Base-by-base conservation (phyloP, 176 grass and related monocot species). In the Luzula sylvatica region DNA sequence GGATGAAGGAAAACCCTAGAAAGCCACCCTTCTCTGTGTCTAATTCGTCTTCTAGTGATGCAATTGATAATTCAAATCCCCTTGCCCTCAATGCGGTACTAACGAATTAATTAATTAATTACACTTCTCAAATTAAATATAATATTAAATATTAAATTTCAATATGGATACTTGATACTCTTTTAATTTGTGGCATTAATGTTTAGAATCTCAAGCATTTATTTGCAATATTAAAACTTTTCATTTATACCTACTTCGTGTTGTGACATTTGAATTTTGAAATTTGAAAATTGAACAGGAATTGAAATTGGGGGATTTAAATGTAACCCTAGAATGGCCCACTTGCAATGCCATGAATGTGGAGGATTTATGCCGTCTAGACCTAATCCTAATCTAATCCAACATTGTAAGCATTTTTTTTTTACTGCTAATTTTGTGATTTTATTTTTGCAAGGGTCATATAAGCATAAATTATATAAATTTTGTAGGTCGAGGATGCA, bases 61-160 rank as follows among this genome's bases (percentile, higher is more conserved):
- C 61, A 30, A 44, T 9, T 39, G 60, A 58, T 50, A 64, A 72
- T 55, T 28, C 26, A 1, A 46, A 86, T 46, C 12, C 80, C 85
- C 82, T 53, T 98, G 92, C 56, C 81, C 58, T 67, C 92, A 98
- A 20, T 98, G 92, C 22, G 52, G 81, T 90, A 83, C 60, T 24
- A 16, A 17, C 49, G 28, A 30, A 24, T n/a, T 60, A 23, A 17
- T 12, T 26, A 19, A 28, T n/a, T n/a, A n/a, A n/a, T 47, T 6
- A 4, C 15, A 63, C 11, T 12, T 27, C 4, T 19, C 28, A 16
- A 13, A 29, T 60, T 46, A 0, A 15, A 12, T 17, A 15, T 17
- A 46, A 46, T 4, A 46, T 14, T 46, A n/a, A n/a, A n/a, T n/a
- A n/a, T n/a, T n/a, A 2, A 13, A 4, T 14, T 17, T 15, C 15